Evolutionary conservation across 805 yeast species (phyloP), one percentile per base, ranked within the genome.

Genomic region (Lipomyces spencermartinsiae): DNA sequence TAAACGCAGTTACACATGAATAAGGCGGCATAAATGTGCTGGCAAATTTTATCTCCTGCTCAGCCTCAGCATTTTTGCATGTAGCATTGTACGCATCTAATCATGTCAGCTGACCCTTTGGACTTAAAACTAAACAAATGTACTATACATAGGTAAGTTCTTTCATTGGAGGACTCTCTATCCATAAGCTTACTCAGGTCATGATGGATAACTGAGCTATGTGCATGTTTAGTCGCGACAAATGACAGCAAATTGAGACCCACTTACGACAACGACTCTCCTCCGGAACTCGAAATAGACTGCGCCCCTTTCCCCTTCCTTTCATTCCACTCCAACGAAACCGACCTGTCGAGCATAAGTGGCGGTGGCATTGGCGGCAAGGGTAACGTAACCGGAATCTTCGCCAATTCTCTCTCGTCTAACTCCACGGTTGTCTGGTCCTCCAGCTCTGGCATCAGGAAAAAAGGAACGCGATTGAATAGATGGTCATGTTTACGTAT

Each of bases 401-500:
- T 49, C 35, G 63, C 53, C n/a, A 35, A 84, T 14, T 80, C 78
- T 14, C 83, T 82, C 6, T 82, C 83, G 2, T 85, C 83, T 10
- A 31, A 33, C 16, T 25, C 37, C 29, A 19, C 51, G 1, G 58
- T 58, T 1, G 49, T 56, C 16, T 33, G 34, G 33, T 43, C 31
- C 39, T 63, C 64, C 4, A 70, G 31, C n/a, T 63, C 66, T 4
- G 67, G 60, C 6, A 31, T 57, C 8, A 94, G 76, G 35, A 94
- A 77, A 76, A 92, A 93, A 0, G 95, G 89, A 25, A 87, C 81
- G 64, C 99, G 79, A 72, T 92, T 95, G 70, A 87, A 92, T 0
- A 97, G 92, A 0, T 91, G 90, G 81, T 95, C 99, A 73, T 92
- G 90, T 6, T 80, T 71, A 22, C 85, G 79, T 1, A 93, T 78